Evolutionary conservation across 192 early-diverging fungal genomes (phyloP).

Genomic region (Dispira simplex): DNA sequence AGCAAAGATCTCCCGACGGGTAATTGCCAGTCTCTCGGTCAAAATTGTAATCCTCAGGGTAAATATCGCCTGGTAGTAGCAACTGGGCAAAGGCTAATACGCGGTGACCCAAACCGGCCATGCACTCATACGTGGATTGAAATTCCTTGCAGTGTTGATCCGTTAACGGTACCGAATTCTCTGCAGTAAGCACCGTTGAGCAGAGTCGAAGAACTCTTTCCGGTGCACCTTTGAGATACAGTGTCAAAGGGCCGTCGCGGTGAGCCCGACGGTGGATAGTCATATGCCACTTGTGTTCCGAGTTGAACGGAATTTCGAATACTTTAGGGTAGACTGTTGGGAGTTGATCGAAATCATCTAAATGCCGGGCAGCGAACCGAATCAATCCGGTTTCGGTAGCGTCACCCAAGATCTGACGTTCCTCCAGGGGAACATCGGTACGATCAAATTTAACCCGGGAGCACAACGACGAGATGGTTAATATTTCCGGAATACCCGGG

Average conservation of each 20-base stretch:
- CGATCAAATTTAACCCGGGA: constrained; percentile 82
- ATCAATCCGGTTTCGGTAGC: constrained; percentile 89
- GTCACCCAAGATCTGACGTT: constrained; percentile 77
- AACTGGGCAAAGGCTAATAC: constrained; percentile 86
- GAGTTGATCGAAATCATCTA: constrained; percentile 61
- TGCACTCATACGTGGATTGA: constrained; percentile 66
- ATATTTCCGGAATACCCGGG: constrained; percentile 55
- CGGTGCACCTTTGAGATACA: constrained; percentile 91
- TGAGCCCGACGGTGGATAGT: constrained; percentile 72
- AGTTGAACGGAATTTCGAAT: constrained; percentile 94
- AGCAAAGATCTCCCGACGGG: constrained; percentile 32
- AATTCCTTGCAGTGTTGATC: constrained; percentile 46
- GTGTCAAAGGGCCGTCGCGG: constrained; percentile 44
- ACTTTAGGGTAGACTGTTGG: constrained; percentile 60
- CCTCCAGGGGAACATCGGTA: constrained; percentile 66
- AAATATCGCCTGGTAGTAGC: constrained; percentile 44
- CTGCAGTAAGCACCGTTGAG: constrained; percentile 45
- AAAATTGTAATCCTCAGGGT: constrained; percentile 61
- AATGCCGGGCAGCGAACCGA: constrained; percentile 58
- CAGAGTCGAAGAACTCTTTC: constrained; percentile 82
- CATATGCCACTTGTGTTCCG: constrained; percentile 90
- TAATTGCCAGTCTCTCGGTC: constrained; percentile 36
- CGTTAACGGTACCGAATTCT: constrained; percentile 39
- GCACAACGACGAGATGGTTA: constrained; percentile 69
- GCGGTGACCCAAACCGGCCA: constrained; percentile 88